Conservation (phyloP, 108 stramenopile species). For the Cylindrotheca closterium region DNA sequence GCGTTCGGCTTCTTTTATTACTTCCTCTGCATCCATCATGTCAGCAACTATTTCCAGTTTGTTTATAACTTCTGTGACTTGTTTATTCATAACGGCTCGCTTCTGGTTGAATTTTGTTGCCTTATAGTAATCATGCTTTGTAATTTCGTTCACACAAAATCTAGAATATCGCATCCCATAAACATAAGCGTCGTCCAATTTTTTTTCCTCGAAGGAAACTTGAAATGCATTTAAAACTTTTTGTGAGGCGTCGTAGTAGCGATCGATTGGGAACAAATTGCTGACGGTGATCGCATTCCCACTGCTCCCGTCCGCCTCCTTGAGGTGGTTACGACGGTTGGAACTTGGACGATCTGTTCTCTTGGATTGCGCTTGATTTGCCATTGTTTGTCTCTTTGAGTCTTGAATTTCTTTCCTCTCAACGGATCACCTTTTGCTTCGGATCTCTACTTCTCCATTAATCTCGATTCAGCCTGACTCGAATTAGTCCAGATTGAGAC, state of each 20-base stretch:
- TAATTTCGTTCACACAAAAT: conserved; percentile 66
- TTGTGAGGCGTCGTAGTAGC: conserved; percentile 77
- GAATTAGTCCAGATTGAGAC: too few relatives aligned
- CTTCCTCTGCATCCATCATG: conserved; percentile 77
- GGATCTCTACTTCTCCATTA: too few relatives aligned
- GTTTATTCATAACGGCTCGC: conserved; percentile 42
- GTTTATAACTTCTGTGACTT: conserved; percentile 56
- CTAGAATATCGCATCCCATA: conserved; percentile 75
- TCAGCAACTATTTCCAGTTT: conserved; percentile 69
- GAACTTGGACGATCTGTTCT: conserved; percentile 15
- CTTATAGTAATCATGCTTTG: conserved; percentile 74
- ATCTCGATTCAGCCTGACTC: too few relatives aligned
- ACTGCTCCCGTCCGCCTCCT: conserved; percentile 20
- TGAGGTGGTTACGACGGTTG: conserved; percentile 27
- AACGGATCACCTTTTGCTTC: too few relatives aligned
- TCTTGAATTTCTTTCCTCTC: too few relatives aligned
- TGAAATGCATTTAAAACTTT: conserved; percentile 52
- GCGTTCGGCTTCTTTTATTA: conserved; percentile 36
- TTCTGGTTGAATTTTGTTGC: conserved; percentile 29
- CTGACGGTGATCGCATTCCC: conserved; percentile 41
- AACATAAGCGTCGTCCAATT: conserved; percentile 77
- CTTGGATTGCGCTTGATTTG: too few relatives aligned
- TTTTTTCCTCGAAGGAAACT: conserved; percentile 24
- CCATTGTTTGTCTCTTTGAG: too few relatives aligned
- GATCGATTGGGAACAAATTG: conserved; percentile 70